Evolutionary conservation across 805 yeast genomes (phyloP).

Genomic region (Starmera dryadoides): DNA sequence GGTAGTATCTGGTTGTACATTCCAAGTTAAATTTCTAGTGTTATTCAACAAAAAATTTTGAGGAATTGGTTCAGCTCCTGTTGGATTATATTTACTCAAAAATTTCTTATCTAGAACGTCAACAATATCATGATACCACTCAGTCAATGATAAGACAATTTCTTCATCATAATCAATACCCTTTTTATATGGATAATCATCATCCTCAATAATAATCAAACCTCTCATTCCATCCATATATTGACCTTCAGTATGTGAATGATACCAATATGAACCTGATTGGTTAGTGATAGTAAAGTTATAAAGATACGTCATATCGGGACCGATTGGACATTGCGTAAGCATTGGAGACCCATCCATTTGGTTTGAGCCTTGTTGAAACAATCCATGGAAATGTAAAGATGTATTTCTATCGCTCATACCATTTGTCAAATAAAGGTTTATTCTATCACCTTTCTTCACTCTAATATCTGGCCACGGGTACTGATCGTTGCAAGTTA

Average conservation of each 20-base stretch:
- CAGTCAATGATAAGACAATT: constrained; percentile 56
- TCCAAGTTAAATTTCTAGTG: constrained; percentile 65
- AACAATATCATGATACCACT: constrained; percentile 75
- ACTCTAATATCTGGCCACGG: constrained; percentile 86
- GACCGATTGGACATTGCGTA: constrained; percentile 85
- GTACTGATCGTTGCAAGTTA: constrained; percentile 42
- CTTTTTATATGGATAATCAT: constrained; percentile 43
- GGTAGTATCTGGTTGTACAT: constrained; percentile 79
- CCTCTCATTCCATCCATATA: constrained; percentile 93
- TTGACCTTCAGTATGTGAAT: constrained; percentile 85
- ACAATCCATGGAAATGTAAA: constrained; percentile 91
- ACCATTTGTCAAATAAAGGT: constrained; percentile 69
- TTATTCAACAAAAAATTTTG: constrained; percentile 73
- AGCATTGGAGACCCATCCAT: constrained; percentile 92
- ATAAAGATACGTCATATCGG: constrained; percentile 66
- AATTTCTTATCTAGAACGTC: constrained; percentile 47
- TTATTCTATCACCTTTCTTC: constrained; percentile 70
- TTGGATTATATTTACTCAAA: constrained; percentile 74
- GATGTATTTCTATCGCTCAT: constrained; percentile 61
- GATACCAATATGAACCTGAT: constrained; percentile 94
- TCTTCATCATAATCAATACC: constrained; percentile 69
- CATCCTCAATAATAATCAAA: constrained; percentile 64
- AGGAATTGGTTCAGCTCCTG: constrained; percentile 98
- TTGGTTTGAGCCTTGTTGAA: constrained; percentile 58
- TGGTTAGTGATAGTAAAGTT: constrained; percentile 81